Base-by-base conservation (phyloP, 345 rosid species). In the Brassica carinata region DNA sequence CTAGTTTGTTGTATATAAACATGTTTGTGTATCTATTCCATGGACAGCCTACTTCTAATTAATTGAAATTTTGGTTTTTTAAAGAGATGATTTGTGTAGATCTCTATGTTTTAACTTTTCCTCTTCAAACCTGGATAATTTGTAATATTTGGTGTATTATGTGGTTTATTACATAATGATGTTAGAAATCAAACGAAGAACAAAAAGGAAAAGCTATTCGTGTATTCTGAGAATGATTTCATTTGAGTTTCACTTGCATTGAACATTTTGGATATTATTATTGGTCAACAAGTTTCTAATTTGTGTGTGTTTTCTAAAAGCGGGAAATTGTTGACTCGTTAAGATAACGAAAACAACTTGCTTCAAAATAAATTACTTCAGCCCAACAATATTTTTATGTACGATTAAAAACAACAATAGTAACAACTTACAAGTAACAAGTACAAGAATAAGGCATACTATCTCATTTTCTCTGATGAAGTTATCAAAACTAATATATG, bases 61-160 rank as follows among this genome's bases (percentile, higher is more conserved):
- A 67, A 61, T 73, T 48, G 40, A 17, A 14, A 8, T 65, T 65
- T 67, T 79, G 53, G 48, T 72, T 65, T 10, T 27, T 17, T 14
- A 7, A 38, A 17, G 19, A 67, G 8, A 69, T 7, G 26, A 10
- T 43, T 45, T 18, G 53, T 77, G 63, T 5, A 15, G 58, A 51
- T 51, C 58, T 15, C 7, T 53, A 15, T n/a, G 59, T 53, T 15
- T 48, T 5, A 53, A 53, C 15, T 13, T 13, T 63, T 23, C 65
- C 31, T 51, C 59, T 51, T 26, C 10, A 10, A 48, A 45, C 64
- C 53, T 71, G 38, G 55, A 3, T 29, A 38, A 55, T 9, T 38
- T 68, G 9, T 76, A 26, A 9, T 48, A 14, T 62, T 62, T 4
- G 34, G 66, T 61, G 30, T 61, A 26, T 61, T 26, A 61, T 61